phyloP scores from a whole-genome alignment of 2,329 filamentous ascomycete species.

The Fusarium caatingaense region DNA sequence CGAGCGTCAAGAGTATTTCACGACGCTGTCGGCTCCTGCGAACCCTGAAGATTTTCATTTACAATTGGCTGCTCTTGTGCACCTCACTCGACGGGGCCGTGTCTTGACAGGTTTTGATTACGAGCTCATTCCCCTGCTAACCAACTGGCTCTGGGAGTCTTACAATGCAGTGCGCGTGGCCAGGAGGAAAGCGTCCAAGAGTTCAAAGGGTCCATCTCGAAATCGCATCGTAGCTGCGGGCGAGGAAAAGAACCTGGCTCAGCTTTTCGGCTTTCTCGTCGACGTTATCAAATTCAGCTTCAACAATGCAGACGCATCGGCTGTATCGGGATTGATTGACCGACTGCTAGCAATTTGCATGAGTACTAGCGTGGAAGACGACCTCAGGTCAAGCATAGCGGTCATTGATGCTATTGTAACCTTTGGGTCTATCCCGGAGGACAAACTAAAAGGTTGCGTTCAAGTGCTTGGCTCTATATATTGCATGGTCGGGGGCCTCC shows the following conservation, averaged over 20 bases:
- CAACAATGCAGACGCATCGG: slow-evolving; percentile 72
- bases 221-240: slow-evolving; percentile 53
- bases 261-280: slow-evolving; percentile 73
- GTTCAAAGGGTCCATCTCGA: slow-evolving; percentile 54
- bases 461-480: slow-evolving; percentile 79
- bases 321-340: slow-evolving; percentile 70
- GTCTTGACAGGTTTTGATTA: slow-evolving; percentile 75
- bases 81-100: slow-evolving; percentile 71
- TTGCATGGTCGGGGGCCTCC: slow-evolving; percentile 69
- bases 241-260: slow-evolving; percentile 71
- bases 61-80: slow-evolving; percentile 71
- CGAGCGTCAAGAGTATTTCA: slow-evolving; percentile 74
- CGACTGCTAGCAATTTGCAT: slow-evolving; percentile 74
- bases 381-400: slow-evolving; percentile 74
- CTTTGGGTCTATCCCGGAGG: slow-evolving; percentile 74
- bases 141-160: slow-evolving; percentile 67
- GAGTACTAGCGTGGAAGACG: slow-evolving; percentile 71
- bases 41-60: slow-evolving; percentile 73
- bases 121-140: slow-evolving; percentile 71
- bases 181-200: slow-evolving; percentile 58
- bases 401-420: slow-evolving; percentile 78
- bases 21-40: slow-evolving; percentile 67
- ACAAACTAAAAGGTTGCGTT: slow-evolving; percentile 72
- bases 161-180: slow-evolving; percentile 66
- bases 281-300: slow-evolving; percentile 82